Percentiles rank a stretch among this genome's conserved stretches.
These are phyloP conservation scores for Chaetoceros muelleri DNA, from an alignment of 108 stramenopile genomes.

Conservation along the genomic window DNA sequence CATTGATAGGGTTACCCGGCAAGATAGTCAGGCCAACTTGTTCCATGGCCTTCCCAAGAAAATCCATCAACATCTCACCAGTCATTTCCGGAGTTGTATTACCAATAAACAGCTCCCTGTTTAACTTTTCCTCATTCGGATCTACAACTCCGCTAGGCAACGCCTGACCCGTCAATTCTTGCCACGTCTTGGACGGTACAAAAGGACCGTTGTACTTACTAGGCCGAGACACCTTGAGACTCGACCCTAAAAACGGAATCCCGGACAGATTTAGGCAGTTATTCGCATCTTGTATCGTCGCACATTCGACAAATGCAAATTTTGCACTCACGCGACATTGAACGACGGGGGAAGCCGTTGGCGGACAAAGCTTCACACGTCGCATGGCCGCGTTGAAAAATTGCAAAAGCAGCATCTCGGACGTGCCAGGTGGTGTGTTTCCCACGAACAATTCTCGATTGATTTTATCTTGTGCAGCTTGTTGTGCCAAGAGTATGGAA, in stretches of 20 bases:
- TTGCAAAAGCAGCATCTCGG: constrained; percentile 69
- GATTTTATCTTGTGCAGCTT: constrained; percentile 65
- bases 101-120: constrained; percentile 86
- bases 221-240: constrained; percentile 83
- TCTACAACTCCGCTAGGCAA: constrained; percentile 44
- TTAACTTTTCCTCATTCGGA: constrained; percentile 62
- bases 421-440: constrained; percentile 85
- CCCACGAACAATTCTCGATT: constrained; percentile 91
- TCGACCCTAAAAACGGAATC: constrained; percentile 81
- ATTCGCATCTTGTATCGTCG: constrained; percentile 62
- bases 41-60: constrained; percentile 76
- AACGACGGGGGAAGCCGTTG: constrained; percentile 61
- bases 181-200: constrained; percentile 67
- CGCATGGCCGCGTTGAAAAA: constrained; percentile 91
- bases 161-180: constrained; percentile 76
- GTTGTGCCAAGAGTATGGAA: constrained; percentile 10
- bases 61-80: constrained; percentile 71
- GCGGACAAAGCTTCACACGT: constrained; percentile 51
- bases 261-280: constrained; percentile 75
- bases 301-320: constrained; percentile 86
- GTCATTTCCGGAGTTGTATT: constrained; percentile 93
- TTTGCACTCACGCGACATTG: constrained; percentile 74
- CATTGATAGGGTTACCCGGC: constrained; percentile 79
- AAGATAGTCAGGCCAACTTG: constrained; percentile 69
- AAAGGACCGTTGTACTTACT: constrained; percentile 82